Percentiles rank a stretch among this genome's conserved stretches.
Conservation (phyloP, 129 eudicot species). For the Dittrichia graveolens region DNA sequence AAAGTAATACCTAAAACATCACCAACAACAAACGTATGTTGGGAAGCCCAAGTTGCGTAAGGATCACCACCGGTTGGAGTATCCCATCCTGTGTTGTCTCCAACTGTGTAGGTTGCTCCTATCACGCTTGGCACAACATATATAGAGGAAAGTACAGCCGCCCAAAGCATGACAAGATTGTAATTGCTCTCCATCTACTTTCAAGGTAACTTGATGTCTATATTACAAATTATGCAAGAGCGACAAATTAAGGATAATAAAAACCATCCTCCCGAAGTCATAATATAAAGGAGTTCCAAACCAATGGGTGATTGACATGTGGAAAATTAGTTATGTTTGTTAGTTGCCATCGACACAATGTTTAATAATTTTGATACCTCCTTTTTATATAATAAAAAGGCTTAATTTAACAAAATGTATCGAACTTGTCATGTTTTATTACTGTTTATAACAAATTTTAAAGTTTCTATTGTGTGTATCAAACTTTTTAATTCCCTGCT, state of each 20-base stretch:
- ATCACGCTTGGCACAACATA: not conserved
- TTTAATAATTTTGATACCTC: not conserved
- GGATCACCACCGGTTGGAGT: constrained; percentile 23
- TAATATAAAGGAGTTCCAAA: constrained; percentile 25
- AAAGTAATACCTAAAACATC: constrained; percentile 38
- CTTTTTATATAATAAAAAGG: too few relatives aligned
- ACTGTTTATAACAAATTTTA: too few relatives aligned
- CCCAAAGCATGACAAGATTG: constrained; percentile 4
- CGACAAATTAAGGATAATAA: not conserved
- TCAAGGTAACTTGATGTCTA: constrained; percentile 1
- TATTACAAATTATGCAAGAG: not conserved
- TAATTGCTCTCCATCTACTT: constrained; percentile 11
- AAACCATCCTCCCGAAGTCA: constrained; percentile 3
- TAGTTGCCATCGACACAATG: not conserved
- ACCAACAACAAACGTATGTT: constrained; percentile 29
- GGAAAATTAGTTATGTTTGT: not conserved
- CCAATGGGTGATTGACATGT: constrained; percentile 22
- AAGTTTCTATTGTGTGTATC: too few relatives aligned
- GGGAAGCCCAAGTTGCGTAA: constrained; percentile 45
- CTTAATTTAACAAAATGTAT: too few relatives aligned
- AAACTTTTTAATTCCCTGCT: too few relatives aligned
- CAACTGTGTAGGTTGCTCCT: constrained; percentile 31
- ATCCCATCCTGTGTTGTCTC: constrained; percentile 40
- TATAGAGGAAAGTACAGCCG: not conserved
- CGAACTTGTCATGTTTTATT: too few relatives aligned